phyloP scores from a whole-genome alignment of 495 filamentous ascomycete genomes.

The Evernia prunastri region DNA sequence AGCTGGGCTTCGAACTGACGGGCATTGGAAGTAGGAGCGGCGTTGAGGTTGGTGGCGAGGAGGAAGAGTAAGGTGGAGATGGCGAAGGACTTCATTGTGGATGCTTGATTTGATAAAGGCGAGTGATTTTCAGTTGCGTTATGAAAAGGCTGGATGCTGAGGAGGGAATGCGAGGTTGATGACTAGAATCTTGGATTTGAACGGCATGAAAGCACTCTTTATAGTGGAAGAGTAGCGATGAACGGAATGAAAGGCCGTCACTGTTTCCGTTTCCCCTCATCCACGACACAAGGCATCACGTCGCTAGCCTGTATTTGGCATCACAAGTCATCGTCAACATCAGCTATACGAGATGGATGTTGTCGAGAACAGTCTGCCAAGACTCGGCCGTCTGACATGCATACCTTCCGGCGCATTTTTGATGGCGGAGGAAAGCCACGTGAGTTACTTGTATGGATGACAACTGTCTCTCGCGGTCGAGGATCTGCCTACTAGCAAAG shows the following conservation, averaged over 20 bases:
- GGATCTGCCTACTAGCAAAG: background rate
- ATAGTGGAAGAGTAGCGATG: background rate
- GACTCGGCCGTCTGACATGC: background rate
- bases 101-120: background rate
- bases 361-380: background rate
- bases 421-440: background rate
- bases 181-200: too few relatives aligned
- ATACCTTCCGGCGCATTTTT: background rate
- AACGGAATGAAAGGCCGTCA: background rate
- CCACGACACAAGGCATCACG: background rate
- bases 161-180: background rate
- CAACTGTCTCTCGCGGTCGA: background rate
- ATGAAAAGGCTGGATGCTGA: background rate
- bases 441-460: background rate
- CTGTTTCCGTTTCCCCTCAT: background rate
- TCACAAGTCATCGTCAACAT: background rate
- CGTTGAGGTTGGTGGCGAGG: slow-evolving; percentile 6
- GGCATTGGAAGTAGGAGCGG: slow-evolving; percentile 6
- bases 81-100: slow-evolving; percentile 25
- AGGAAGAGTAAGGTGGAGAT: slow-evolving; percentile 24
- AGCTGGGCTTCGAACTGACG: slow-evolving; percentile 15
- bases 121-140: background rate
- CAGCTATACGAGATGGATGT: background rate
- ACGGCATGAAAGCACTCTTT: background rate
- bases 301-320: background rate